Conservation (phyloP, 1,284 basidiomycete genomes). For the Trametes hirsuta region DNA sequence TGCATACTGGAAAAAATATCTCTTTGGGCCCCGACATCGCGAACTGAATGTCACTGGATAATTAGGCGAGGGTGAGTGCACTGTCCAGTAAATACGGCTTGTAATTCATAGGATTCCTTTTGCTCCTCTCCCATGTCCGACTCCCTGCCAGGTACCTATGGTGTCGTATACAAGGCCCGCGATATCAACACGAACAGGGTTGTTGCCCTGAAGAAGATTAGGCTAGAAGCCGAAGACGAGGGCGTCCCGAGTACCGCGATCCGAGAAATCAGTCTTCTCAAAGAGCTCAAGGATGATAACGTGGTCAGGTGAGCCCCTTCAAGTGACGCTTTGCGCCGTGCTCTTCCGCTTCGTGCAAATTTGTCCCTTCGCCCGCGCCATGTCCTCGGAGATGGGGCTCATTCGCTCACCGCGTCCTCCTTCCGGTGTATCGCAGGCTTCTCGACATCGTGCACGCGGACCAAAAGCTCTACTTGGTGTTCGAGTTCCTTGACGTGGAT, state of each 20-base stretch:
- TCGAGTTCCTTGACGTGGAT: conserved; percentile 94
- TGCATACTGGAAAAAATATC: neutral
- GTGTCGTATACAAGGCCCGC: conserved; percentile 95
- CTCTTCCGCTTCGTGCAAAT: conserved; percentile 13
- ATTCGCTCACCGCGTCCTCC: conserved; percentile 9
- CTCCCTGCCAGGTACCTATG: conserved; percentile 83
- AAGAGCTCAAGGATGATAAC: conserved; percentile 95
- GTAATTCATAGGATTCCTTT: conserved; percentile 4
- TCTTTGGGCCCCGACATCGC: neutral
- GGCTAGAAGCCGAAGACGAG: conserved; percentile 97
- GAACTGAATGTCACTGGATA: neutral
- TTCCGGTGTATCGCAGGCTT: conserved; percentile 57
- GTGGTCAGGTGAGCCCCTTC: conserved; percentile 77
- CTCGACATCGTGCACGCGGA: conserved; percentile 98
- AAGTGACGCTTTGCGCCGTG: neutral
- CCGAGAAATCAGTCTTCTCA: conserved; percentile 95
- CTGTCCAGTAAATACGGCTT: conserved; percentile 1
- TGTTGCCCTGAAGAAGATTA: conserved; percentile 97
- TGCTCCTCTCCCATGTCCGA: neutral
- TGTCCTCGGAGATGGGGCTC: conserved; percentile 3
- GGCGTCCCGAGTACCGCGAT: conserved; percentile 98
- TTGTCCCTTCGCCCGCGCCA: conserved; percentile 6
- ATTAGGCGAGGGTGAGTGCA: conserved; percentile 37
- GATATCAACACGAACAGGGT: conserved; percentile 75
- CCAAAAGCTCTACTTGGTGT: conserved; percentile 96